Conservation (phyloP, 2,329 filamentous ascomycete genomes). For the Epichloe sp. region DNA sequence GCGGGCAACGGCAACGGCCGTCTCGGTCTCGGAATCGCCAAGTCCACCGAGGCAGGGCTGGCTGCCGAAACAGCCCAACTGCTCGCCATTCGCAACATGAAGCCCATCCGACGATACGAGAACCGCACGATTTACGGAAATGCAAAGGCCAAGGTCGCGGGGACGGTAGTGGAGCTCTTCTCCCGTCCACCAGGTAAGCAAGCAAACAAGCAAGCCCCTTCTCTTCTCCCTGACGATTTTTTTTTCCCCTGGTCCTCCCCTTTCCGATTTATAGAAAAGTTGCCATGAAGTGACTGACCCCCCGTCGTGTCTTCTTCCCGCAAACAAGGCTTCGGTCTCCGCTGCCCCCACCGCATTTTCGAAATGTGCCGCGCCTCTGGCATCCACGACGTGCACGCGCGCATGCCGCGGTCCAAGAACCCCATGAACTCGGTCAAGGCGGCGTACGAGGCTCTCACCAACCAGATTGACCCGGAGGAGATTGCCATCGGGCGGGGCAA, state of each 20-base stretch:
- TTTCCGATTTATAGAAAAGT: background rate
- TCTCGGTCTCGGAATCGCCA: constrained; percentile 80
- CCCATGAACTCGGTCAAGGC: constrained; percentile 98
- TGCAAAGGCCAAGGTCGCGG: constrained; percentile 71
- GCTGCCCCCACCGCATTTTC: constrained; percentile 82
- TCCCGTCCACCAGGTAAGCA: constrained; percentile 72
- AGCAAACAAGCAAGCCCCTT: background rate
- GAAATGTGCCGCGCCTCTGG: constrained; percentile 84
- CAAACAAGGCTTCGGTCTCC: constrained; percentile 82
- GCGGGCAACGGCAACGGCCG: constrained; percentile 80
- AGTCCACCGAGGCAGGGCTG: constrained; percentile 60
- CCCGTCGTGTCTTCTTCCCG: no score
- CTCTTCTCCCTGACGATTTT: background rate
- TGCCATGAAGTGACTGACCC: no score
- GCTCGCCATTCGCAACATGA: constrained; percentile 81
- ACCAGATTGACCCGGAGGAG: constrained; percentile 77
- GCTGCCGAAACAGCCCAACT: constrained; percentile 61
- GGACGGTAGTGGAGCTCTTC: constrained; percentile 71
- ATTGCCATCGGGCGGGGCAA: constrained; percentile 80
- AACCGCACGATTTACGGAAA: constrained; percentile 82
- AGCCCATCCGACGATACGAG: constrained; percentile 84
- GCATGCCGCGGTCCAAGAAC: constrained; percentile 75
- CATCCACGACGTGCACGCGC: constrained; percentile 74
- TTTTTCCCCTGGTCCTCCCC: background rate
- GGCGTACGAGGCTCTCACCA: constrained; percentile 66